Evolutionary conservation across 2,329 filamentous ascomycete species (phyloP), one percentile per base, ranked within the genome.

Genomic region (Exophiala calicioides): DNA sequence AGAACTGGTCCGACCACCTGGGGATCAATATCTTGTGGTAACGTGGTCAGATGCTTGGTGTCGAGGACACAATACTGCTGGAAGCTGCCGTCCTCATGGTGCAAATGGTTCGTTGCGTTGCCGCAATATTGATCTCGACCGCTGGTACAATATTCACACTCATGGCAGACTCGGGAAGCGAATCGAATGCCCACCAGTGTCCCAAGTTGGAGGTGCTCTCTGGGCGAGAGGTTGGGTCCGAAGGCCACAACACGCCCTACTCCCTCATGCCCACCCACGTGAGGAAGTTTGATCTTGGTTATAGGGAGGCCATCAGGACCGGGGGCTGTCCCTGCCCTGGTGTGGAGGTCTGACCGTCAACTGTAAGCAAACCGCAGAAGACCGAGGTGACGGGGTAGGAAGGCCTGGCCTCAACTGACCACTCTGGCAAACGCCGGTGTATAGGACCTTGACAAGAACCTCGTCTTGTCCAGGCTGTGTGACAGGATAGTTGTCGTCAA

Each of bases 221-320:
- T 37, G 9, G 44, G 45, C 5, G 40, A 43, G 9, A 53, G 16
- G 15, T 50, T 44, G 1, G 68, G 63, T 0, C 71, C 70, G 4
- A 73, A 56, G 0, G 62, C 58, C 12, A 73, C 58, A 31, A 73
- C 67, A 1, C 65, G 65, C 1, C 69, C 71, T 12, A 73, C 64
- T 1, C 71, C 71, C 62, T 74, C 70, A 52, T 73, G 70, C 4
- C 71, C 69, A 12, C 69, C 70, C n/a, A 73, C 61, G 42, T 74
- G 70, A 0, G 71, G 71, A 0, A 72, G 58, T 44, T 73, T 73
- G 51, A 72, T 68, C 10, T 68, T 61, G 1, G 67, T 70, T 24
- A 73, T 73, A 7, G 68, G 70, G 3, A 60, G 62, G 42, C 69
- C 59, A 59, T 71, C 62, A 1, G 67, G 47, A 4, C 67, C 63